Base-by-base conservation (phyloP, 192 early-diverging fungal genomes). In the Mortierella antarctica region DNA sequence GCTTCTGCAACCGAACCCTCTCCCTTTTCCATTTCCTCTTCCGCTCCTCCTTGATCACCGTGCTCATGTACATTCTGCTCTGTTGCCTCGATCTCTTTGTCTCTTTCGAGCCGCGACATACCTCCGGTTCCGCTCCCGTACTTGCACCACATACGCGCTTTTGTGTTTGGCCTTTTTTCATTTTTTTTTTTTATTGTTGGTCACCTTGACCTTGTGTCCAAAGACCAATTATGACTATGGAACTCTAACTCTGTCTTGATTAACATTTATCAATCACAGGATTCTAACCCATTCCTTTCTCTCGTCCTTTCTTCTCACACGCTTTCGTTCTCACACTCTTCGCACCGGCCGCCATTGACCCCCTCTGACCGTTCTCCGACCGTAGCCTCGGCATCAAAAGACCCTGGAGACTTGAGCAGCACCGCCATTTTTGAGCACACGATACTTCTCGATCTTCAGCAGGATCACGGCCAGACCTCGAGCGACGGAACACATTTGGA, bases 351-450 rank as follows among this genome's bases (percentile, higher is more conserved):
- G 15, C 55, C 15, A 20, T 18, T 9, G 9, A 17, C n/a, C n/a
- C n/a, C n/a, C 50, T 51, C 55, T 56, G 55, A 20, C 55, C 39
- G 20, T 58, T 40, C 57, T 21, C 2, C 57, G 7, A 0, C 20
- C n/a, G 13, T n/a, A 1, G 13, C 50, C 50, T n/a, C 4, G 13
- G 31, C 61, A 14, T 17, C 15, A 31, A 50, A 52, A 74, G 71
- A 66, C 54, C 14, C 61, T 31, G 41, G 57, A 65, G 62, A 73
- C 39, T 57, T 57, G 50, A 74, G 47, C 56, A 41, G 51, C 10
- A 47, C 56, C 45, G 13, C 57, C 17, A 44, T 47, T 45, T 57
- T 66, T 23, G 57, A 45, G 17, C 14, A 41, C 4, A 49, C 20
- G 21, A 57, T 23, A 6, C 48, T 23, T 41, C 47, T 52, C 42